phyloP scores from a whole-genome alignment of 371 early-diverging fungal genomes.

The Apophysomyces elegans region DNA sequence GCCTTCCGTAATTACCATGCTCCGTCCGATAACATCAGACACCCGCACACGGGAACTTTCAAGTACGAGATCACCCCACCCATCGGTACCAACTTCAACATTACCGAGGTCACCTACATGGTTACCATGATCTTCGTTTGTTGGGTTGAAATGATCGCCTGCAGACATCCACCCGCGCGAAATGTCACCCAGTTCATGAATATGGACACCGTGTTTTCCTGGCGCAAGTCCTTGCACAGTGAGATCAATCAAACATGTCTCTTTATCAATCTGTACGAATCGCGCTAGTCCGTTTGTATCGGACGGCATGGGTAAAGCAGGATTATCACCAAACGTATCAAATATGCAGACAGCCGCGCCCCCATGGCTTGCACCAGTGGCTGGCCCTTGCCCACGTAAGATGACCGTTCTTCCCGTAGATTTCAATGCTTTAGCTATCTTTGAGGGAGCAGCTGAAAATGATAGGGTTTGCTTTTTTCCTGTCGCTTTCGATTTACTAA shows the following conservation, averaged over 20 bases:
- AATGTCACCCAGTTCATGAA: constrained; percentile 78
- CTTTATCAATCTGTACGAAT: constrained; percentile 69
- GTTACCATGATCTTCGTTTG: constrained; percentile 49
- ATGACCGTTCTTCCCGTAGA: constrained; percentile 69
- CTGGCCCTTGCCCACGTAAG: constrained; percentile 73
- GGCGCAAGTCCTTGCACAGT: constrained; percentile 69
- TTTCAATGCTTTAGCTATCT: constrained; percentile 55
- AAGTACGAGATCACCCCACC: constrained; percentile 71
- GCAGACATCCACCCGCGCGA: constrained; percentile 55
- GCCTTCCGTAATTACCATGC: constrained; percentile 65
- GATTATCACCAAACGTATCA: constrained; percentile 55
- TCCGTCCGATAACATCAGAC: constrained; percentile 86
- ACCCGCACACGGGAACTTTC: constrained; percentile 71
- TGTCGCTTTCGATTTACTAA: constrained; percentile 16
- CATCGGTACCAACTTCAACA: constrained; percentile 62
- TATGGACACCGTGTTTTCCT: constrained; percentile 66
- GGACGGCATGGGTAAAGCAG: constrained; percentile 38
- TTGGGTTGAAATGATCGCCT: constrained; percentile 63
- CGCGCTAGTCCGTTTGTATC: constrained; percentile 71
- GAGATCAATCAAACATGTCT: constrained; percentile 72
- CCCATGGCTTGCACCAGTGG: constrained; percentile 51
- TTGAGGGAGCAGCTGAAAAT: constrained; percentile 61
- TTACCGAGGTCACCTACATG: constrained; percentile 50
- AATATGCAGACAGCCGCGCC: constrained; percentile 91
- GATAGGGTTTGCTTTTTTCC: not conserved